Evolutionary conservation across 257 asterid genomes (phyloP).

Genomic region (Penstemon newberryi): DNA sequence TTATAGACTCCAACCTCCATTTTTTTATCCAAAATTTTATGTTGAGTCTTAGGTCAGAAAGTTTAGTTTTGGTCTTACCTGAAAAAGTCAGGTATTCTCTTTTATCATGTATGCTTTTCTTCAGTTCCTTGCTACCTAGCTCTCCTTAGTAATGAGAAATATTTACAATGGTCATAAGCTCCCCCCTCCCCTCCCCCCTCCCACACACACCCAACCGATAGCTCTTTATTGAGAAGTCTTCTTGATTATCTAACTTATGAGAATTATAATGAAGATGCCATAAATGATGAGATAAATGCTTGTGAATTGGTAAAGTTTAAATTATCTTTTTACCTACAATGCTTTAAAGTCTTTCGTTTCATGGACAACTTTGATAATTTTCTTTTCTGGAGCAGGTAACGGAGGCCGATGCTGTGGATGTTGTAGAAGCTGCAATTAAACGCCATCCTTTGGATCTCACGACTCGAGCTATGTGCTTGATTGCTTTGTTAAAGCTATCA

Average conservation of each 20-base stretch:
- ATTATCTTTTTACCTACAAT: neutral
- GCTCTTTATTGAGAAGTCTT: no score
- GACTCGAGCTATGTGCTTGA: conserved; percentile 85
- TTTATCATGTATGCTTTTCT: conserved; percentile 1
- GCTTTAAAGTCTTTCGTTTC: neutral
- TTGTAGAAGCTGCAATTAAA: conserved; percentile 66
- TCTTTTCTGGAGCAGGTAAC: conserved; percentile 68
- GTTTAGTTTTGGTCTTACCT: neutral
- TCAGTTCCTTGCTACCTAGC: neutral
- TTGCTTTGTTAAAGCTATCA: conserved; percentile 88
- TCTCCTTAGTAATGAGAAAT: neutral
- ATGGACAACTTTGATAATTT: conserved; percentile 11
- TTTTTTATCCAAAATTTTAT: neutral
- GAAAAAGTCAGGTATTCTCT: neutral
- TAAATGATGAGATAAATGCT: no score
- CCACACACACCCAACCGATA: no score
- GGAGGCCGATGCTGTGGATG: conserved; percentile 88
- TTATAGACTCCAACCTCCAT: neutral
- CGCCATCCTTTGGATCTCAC: conserved; percentile 72
- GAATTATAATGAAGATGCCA: no score
- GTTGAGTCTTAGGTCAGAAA: conserved; percentile 9
- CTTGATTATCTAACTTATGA: no score
- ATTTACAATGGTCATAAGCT: no score
- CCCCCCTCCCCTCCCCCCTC: no score
- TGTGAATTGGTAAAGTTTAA: no score